Conservation (phyloP, 2,329 filamentous ascomycete genomes). For the Exserohilum turcica region DNA sequence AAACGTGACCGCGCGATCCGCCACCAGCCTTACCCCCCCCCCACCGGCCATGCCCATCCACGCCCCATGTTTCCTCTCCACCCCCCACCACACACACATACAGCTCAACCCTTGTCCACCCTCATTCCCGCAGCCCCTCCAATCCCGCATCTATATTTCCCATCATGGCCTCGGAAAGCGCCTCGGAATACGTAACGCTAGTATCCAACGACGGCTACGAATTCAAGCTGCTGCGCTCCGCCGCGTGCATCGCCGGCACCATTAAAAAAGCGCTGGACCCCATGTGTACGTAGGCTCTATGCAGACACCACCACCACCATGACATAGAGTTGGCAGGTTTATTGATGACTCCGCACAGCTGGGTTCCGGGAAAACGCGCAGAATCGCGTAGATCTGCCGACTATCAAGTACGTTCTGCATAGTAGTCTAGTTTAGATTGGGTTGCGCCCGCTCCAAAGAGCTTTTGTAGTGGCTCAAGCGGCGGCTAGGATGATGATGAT, state of each 20-base stretch:
- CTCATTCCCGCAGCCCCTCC: too few species aligned
- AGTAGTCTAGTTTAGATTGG: too few species aligned
- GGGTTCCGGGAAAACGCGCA: conserved; percentile 69
- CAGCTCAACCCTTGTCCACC: neutral
- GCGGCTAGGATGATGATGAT: too few species aligned
- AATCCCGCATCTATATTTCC: neutral
- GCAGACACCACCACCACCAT: conserved; percentile 26
- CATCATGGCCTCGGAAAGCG: conserved; percentile 29
- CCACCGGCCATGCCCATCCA: conserved; percentile 12
- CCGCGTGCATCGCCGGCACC: conserved; percentile 70
- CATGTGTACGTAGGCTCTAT: too few species aligned
- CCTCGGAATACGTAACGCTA: conserved; percentile 75
- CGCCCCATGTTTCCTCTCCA: neutral
- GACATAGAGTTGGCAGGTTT: too few species aligned
- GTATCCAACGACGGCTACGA: conserved; percentile 77
- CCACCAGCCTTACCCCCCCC: conserved; percentile 16
- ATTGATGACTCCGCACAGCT: conserved; percentile 49
- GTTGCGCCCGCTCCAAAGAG: too few species aligned
- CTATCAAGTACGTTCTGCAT: conserved; percentile 72
- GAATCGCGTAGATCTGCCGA: conserved; percentile 69
- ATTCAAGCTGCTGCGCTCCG: conserved; percentile 74
- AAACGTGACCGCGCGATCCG: conserved; percentile 34
- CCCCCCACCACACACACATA: neutral
- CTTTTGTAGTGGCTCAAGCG: too few species aligned
- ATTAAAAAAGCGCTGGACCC: conserved; percentile 78